Conservation (phyloP, 73 alveolate genomes). For the Blepharisma stoltei region DNA sequence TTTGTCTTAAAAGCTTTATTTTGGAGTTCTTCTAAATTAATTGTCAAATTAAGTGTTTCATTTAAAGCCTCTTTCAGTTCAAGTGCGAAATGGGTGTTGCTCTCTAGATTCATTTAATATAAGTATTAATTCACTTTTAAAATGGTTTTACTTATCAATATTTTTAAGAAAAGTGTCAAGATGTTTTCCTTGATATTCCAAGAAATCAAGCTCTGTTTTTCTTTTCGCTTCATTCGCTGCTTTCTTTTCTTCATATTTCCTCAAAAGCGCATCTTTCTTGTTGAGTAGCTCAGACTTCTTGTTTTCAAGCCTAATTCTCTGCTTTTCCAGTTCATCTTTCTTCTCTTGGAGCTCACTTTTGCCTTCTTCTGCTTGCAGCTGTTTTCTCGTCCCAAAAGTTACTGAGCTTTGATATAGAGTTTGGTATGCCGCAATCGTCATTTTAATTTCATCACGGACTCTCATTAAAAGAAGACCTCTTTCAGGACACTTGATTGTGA, state of each 20-base stretch:
- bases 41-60: no score
- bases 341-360: slow-evolving; percentile 62
- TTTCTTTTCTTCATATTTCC: slow-evolving; percentile 83
- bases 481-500: slow-evolving; percentile 92
- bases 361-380: slow-evolving; percentile 95
- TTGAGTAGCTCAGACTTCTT: background rate
- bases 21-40: no score
- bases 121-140: background rate
- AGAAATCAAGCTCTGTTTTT: slow-evolving; percentile 83
- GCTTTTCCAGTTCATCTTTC: slow-evolving; percentile 4
- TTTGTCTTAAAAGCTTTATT: no score
- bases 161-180: slow-evolving; percentile 18
- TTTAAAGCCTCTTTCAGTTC: no score
- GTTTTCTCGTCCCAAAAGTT: slow-evolving; percentile 77
- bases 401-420: slow-evolving; percentile 92
- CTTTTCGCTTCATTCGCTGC: slow-evolving; percentile 89
- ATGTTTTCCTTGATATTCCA: slow-evolving; percentile 68
- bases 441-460: slow-evolving; percentile 98
- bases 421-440: slow-evolving; percentile 98
- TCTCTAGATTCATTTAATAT: no score
- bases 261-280: slow-evolving; percentile 24
- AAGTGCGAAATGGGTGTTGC: no score
- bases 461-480: slow-evolving; percentile 95
- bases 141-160: background rate
- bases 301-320: slow-evolving; percentile 18